A percentile compares a stretch with the other conserved stretches of the same genome.
Conservation (phyloP, 805 yeast species). For the Komagataella populi region DNA sequence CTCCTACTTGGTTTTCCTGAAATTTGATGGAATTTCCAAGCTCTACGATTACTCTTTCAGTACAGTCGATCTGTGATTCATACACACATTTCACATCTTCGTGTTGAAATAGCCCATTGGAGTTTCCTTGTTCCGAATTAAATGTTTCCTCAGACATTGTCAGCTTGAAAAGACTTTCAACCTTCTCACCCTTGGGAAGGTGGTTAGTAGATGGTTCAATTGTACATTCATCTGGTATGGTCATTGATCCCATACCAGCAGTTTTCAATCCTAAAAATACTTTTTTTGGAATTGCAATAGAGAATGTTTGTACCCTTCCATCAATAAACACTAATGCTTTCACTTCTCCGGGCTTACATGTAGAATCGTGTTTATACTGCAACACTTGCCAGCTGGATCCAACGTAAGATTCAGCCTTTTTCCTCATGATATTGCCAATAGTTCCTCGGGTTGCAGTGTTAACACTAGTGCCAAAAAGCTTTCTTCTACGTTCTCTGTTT, state of each 20-base stretch:
- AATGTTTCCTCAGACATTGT: conserved; percentile 56
- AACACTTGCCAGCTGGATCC: conserved; percentile 78
- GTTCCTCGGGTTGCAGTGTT: conserved; percentile 35
- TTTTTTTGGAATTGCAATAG: conserved; percentile 61
- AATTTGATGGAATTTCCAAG: conserved; percentile 65
- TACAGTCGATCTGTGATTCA: conserved; percentile 56
- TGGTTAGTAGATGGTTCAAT: conserved; percentile 45
- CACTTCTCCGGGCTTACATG: conserved; percentile 53
- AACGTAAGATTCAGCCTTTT: conserved; percentile 69
- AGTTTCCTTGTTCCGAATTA: conserved; percentile 37
- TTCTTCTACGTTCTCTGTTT: conserved; percentile 57
- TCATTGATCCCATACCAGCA: conserved; percentile 10
- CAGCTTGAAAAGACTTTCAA: conserved; percentile 40
- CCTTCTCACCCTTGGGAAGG: conserved; percentile 58
- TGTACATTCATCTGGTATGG: conserved; percentile 25
- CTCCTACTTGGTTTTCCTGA: conserved; percentile 62
- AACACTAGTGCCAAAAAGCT: conserved; percentile 57
- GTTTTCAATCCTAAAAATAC: conserved; percentile 56
- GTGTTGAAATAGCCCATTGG: conserved; percentile 52
- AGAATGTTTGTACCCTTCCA: conserved; percentile 60
- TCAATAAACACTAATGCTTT: conserved; percentile 59
- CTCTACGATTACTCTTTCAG: conserved; percentile 66
- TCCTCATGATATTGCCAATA: conserved; percentile 57
- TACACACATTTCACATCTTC: conserved; percentile 54
- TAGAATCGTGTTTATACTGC: conserved; percentile 44